Evolutionary conservation across 352 stramenopile species (phyloP).

Genomic region (Phytophthora idaei): DNA sequence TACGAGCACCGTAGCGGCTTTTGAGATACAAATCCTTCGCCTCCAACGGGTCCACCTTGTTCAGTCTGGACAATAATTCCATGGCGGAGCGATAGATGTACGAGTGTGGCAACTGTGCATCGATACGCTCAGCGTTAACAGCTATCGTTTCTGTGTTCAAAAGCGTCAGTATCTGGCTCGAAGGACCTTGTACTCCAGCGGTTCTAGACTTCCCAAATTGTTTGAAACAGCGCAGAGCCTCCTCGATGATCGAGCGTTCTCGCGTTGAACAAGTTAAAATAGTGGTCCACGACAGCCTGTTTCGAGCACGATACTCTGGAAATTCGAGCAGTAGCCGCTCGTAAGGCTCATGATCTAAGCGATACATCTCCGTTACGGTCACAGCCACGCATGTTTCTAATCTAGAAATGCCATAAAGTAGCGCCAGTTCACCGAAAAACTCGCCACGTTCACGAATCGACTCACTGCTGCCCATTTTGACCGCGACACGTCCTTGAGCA

Average conservation of each 20-base stretch:
- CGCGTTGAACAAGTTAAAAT: background rate
- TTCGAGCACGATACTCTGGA: constrained; percentile 57
- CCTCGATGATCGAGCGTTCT: background rate
- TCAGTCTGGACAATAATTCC: background rate
- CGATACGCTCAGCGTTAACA: background rate
- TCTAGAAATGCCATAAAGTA: constrained; percentile 46
- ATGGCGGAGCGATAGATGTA: constrained; percentile 4
- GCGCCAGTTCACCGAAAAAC: constrained; percentile 60
- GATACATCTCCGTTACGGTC: constrained; percentile 64
- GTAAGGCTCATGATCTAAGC: constrained; percentile 70
- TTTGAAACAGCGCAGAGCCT: background rate
- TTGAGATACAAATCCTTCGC: background rate
- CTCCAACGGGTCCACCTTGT: background rate
- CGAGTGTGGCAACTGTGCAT: background rate
- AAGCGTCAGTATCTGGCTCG: background rate
- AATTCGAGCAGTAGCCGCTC: constrained; percentile 70
- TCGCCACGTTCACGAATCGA: constrained; percentile 59
- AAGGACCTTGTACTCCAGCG: background rate
- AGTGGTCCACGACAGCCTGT: constrained; percentile 59
- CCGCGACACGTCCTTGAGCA: constrained; percentile 54
- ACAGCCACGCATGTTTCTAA: constrained; percentile 68
- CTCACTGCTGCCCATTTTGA: constrained; percentile 54
- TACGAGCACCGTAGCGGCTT: background rate
- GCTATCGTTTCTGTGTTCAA: background rate
- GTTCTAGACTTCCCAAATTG: background rate